Base-by-base conservation (phyloP, 192 early-diverging fungal genomes). In the Mortierella hygrophila region DNA sequence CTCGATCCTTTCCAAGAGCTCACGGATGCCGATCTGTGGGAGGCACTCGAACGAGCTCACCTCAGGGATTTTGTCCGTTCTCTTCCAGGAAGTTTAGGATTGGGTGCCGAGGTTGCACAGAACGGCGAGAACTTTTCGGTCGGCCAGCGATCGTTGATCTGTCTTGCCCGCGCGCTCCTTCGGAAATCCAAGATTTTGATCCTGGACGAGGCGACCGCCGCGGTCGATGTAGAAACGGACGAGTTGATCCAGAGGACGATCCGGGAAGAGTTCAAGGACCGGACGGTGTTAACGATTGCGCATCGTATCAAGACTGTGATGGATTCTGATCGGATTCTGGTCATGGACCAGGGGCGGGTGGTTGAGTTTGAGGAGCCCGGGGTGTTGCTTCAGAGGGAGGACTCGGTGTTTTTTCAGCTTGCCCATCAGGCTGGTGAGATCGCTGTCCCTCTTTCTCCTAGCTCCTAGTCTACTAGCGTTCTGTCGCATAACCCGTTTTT, bases 221-320 rank as follows among this genome's bases (percentile, higher is more conserved):
- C 69, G 16, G 94, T 98, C 0, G 98, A 99, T 85, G 93, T 94
- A 71, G 89, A 93, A 57, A 97, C 96, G 0, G 98, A 99, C 79
- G 90, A 91, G 63, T 89, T 90, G 29, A 98, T 99, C 88, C 98
- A 99, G 90, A 81, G 88, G 32, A 96, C 97, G 0, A 97, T 99
- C 70, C 91, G 94, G 29, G 88, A 92, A 21, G 89, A 92, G 74
- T 96, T 97, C 85, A 89, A 87, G 26, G 89, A 94, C 55, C 91
- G 92, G 21, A 99, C 98, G 6, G 85, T 98, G 54, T 81, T 99
- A 49, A 95, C 94, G 77, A 96, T 99, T 83, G 98, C 98, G 1
- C 98, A 99, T 75, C 93, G 97, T 9, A 76, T 97, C 57, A 91
- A 93, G 76, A 97, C 97, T 0, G 92, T 98, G 18, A 95, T 95